phyloP scores from a whole-genome alignment of 495 filamentous ascomycete genomes.

The Podospora pseudoanserina region DNA sequence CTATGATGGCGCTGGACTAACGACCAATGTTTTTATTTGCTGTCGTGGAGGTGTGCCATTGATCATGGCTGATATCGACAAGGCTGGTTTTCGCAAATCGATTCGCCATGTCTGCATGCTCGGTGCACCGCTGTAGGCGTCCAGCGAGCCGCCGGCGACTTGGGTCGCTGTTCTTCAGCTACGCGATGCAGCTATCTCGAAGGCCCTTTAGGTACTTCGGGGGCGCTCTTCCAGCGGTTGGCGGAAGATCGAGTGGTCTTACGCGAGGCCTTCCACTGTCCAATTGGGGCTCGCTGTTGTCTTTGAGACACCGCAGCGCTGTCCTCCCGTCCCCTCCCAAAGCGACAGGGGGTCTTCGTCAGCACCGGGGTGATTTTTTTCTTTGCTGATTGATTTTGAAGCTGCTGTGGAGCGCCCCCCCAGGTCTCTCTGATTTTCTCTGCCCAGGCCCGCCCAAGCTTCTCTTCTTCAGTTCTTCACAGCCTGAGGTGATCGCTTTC shows the following conservation, averaged over 20 bases:
- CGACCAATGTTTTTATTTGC: not conserved
- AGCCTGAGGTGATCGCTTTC: not conserved
- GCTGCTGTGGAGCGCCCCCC: constrained; percentile 1
- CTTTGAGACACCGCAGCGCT: constrained; percentile 21
- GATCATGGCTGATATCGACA: constrained; percentile 4
- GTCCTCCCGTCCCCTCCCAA: constrained; percentile 5
- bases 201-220: constrained; percentile 17
- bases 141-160: not conserved
- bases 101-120: constrained; percentile 13
- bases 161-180: constrained; percentile 20
- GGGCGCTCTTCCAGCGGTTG: constrained; percentile 17
- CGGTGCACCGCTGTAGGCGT: constrained; percentile 11
- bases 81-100: constrained; percentile 16
- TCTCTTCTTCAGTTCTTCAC: not conserved
- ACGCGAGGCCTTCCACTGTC: constrained; percentile 16
- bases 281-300: constrained; percentile 20
- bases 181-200: constrained; percentile 21
- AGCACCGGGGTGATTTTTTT: constrained; percentile 2
- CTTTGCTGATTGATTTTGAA: not conserved
- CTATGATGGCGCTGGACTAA: constrained; percentile 5
- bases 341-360: constrained; percentile 20
- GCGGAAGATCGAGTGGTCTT: constrained; percentile 14
- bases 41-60: not conserved
- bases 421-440: not conserved
- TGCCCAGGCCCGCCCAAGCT: not conserved